Base-by-base conservation (phyloP, 2,329 filamentous ascomycete genomes). In the Aspergillus floridensis region DNA sequence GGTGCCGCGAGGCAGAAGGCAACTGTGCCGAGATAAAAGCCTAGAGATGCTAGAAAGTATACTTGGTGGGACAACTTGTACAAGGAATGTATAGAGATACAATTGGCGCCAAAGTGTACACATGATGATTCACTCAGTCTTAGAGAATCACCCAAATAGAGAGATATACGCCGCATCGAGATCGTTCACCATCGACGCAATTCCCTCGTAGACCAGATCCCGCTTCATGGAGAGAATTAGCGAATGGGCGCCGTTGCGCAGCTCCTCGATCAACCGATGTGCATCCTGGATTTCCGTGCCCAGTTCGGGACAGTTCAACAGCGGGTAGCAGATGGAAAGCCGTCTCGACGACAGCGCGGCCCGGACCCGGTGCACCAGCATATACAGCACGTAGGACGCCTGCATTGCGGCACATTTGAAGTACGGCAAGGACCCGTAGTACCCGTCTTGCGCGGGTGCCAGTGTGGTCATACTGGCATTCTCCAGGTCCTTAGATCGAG, bases 321-420 rank as follows among this genome's bases (percentile, higher is more conserved):
- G 54, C 44, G 66, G 61, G 31, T 66, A 67, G 49, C 67, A 70
- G 8, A 55, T 53, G 7, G 41, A 48, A 7, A 69, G 53, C 12
- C 59, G 60, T 16, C 63, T 62, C 2, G 63, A 61, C 2, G 48
- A 56, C 3, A 68, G 50, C 16, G 56, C 65, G 2, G 68, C 61
- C 5, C 64, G 65, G 5, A 70, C 22, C 38, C 56, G 60, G n/a
- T 64, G 64, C n/a, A 66, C 48, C 10, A 70, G 48, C 66, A 70
- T 69, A 1, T 64, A 48, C 16, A 71, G 58, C 19, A 58, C 57
- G 41, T 70, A 70, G 49, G 59, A 68, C 24, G 58, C 60, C 49
- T 71, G 69, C 65, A 70, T 70, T 2, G 55, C 63, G 19, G 58
- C 62, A 48, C 66, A 70, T 12, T 59, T 58, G 21, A 70, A 62